phyloP scores from a whole-genome alignment of 1,284 basidiomycete species.

The Boletellus sp. region DNA sequence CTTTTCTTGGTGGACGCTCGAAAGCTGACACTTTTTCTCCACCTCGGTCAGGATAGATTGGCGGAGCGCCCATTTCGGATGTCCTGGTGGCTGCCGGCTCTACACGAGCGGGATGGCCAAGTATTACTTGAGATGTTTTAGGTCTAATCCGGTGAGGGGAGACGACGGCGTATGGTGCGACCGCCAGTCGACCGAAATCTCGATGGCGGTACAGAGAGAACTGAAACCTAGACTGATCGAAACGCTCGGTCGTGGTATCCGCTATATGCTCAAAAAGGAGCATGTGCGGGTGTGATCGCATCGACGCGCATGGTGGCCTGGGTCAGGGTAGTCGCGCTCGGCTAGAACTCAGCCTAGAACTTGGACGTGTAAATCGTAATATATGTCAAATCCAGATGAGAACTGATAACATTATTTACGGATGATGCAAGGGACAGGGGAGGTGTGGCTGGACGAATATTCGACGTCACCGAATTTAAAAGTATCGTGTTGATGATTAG shows the following conservation, averaged over 20 bases:
- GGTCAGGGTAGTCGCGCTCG: no score
- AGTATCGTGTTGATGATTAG: no score
- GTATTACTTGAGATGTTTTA: slow-evolving; percentile 29
- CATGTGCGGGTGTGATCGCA: not conserved
- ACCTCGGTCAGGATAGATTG: slow-evolving; percentile 23
- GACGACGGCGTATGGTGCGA: slow-evolving; percentile 20
- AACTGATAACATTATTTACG: no score
- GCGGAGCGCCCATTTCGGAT: slow-evolving; percentile 34
- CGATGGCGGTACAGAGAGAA: slow-evolving; percentile 21
- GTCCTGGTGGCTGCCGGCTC: slow-evolving; percentile 22
- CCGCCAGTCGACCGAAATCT: slow-evolving; percentile 21
- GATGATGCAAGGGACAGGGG: no score
- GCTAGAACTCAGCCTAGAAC: no score
- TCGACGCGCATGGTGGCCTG: no score
- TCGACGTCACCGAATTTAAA: no score
- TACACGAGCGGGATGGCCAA: slow-evolving; percentile 22
- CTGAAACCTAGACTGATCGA: slow-evolving; percentile 19
- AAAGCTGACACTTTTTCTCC: not conserved
- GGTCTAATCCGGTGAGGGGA: slow-evolving; percentile 26
- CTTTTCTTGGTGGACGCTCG: not conserved
- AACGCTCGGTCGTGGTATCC: slow-evolving; percentile 15
- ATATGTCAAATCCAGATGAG: no score
- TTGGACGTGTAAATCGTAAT: no score
- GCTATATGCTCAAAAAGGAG: slow-evolving; percentile 1
- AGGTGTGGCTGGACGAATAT: no score